Conservation (phyloP, 1,284 basidiomycete genomes). For the Moniliella sp. region DNA sequence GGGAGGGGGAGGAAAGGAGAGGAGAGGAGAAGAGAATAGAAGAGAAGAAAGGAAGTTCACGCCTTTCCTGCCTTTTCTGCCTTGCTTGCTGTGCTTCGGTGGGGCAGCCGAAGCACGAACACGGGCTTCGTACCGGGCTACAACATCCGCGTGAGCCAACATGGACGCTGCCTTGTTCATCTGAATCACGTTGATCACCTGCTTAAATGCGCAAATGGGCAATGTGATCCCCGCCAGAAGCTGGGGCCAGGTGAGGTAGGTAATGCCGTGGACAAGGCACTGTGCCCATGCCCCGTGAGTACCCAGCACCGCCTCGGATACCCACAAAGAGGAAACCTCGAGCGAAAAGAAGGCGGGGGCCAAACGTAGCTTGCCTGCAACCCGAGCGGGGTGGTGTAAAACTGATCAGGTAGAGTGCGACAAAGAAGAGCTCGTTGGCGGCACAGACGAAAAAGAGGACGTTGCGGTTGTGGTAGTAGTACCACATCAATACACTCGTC, state of each 20-base stretch:
- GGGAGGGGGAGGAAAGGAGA: too few relatives aligned
- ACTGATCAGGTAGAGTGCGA: constrained; percentile 85
- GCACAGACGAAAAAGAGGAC: constrained; percentile 82
- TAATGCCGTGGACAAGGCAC: constrained; percentile 18
- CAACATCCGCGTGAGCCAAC: constrained; percentile 24
- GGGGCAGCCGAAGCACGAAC: too few relatives aligned
- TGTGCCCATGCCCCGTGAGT: constrained; percentile 4
- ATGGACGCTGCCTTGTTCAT: constrained; percentile 97
- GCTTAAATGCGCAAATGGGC: constrained; percentile 62
- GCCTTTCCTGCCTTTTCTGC: too few relatives aligned
- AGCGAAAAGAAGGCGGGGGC: constrained; percentile 5
- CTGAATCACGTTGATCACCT: constrained; percentile 84
- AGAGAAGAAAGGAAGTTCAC: too few relatives aligned
- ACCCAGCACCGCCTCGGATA: too few relatives aligned
- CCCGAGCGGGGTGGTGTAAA: constrained; percentile 39
- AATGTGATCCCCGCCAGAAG: constrained; percentile 46
- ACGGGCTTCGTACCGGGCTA: constrained; percentile 13
- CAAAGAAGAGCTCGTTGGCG: constrained; percentile 92
- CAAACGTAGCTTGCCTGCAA: constrained; percentile 5
- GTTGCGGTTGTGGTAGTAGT: constrained; percentile 76
- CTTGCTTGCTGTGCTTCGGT: too few relatives aligned
- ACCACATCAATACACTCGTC: constrained; percentile 70
- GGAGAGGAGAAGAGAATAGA: too few relatives aligned
- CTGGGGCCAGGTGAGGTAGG: constrained; percentile 60
- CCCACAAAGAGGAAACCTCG: too few relatives aligned